A percentile compares a stretch with the other conserved stretches of the same genome.
These are phyloP conservation scores for Colletotrichum tropicicola DNA, from an alignment of 2,329 filamentous ascomycete species.

Conservation along the genomic window DNA sequence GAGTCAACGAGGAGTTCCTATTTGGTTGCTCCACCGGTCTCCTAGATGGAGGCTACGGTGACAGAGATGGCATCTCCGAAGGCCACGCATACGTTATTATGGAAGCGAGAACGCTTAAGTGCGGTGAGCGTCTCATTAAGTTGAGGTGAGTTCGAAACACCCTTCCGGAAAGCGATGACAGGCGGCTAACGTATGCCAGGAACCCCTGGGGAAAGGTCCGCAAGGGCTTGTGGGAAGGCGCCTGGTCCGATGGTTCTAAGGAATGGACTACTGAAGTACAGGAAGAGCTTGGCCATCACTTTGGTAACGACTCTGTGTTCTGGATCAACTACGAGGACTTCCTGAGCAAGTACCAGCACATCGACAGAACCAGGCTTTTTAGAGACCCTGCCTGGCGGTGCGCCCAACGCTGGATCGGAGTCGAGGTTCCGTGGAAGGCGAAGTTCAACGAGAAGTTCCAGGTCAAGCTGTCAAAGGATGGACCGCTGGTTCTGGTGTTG, in stretches of 20 bases:
- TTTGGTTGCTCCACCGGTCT: conserved; percentile 76
- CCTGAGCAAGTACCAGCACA: conserved; percentile 67
- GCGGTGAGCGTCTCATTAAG: conserved; percentile 64
- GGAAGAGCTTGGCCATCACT: conserved; percentile 65
- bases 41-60: conserved; percentile 69
- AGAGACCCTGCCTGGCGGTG: conserved; percentile 65
- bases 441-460: conserved; percentile 71
- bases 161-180: neutral
- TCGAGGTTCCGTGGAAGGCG: conserved; percentile 69
- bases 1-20: conserved; percentile 82
- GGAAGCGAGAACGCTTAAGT: conserved; percentile 62
- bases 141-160: no score
- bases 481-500: conserved; percentile 66
- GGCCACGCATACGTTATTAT: conserved; percentile 70
- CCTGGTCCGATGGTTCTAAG: conserved; percentile 68
- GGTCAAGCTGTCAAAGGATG: conserved; percentile 63
- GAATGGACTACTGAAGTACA: conserved; percentile 69
- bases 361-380: conserved; percentile 71
- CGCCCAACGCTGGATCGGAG: conserved; percentile 67
- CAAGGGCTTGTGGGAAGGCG: conserved; percentile 67
- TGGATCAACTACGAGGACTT: conserved; percentile 72
- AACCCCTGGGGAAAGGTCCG: conserved; percentile 69
- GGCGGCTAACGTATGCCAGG: conserved; percentile 36
- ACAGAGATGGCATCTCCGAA: conserved; percentile 66
- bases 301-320: conserved; percentile 70